Evolutionary conservation across 139 green algal species (phyloP).

Genomic region (Gonium pectorale): DNA sequence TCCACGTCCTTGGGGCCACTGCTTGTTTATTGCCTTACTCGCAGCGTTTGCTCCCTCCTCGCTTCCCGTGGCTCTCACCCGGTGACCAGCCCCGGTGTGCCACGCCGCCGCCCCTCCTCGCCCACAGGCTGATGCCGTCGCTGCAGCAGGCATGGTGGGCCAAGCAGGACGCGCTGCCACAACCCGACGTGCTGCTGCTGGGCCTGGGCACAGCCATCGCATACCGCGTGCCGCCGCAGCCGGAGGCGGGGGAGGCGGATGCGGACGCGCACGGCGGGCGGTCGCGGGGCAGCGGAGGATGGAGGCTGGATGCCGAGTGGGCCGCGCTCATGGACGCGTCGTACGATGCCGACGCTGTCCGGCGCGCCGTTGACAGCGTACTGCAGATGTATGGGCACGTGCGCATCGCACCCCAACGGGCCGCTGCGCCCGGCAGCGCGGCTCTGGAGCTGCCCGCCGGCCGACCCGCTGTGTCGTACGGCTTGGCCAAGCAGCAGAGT

Average conservation of each 20-base stretch:
- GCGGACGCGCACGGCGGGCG: not conserved
- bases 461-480: constrained; percentile 1
- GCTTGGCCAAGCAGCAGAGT: not conserved
- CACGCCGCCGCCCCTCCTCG: too few relatives aligned
- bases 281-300: not conserved
- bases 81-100: not conserved
- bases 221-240: constrained; percentile 6
- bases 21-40: not conserved
- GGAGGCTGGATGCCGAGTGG: constrained; percentile 16
- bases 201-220: constrained; percentile 21
- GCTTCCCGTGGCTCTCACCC: too few relatives aligned
- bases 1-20: not conserved
- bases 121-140: not conserved
- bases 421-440: not conserved
- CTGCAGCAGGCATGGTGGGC: constrained; percentile 19
- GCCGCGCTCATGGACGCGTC: not conserved
- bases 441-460: not conserved
- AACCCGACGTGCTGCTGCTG: constrained; percentile 46
- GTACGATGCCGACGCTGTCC: constrained; percentile 10
- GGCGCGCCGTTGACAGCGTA: not conserved
- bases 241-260: not conserved
- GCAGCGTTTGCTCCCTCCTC: not conserved
- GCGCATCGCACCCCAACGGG: not conserved
- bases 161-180: constrained; percentile 36
- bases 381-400: not conserved